Evolutionary conservation across 768 basidiomycete species (phyloP), one percentile per base, ranked within the genome.

Genomic region (Leccinellum luteum): DNA sequence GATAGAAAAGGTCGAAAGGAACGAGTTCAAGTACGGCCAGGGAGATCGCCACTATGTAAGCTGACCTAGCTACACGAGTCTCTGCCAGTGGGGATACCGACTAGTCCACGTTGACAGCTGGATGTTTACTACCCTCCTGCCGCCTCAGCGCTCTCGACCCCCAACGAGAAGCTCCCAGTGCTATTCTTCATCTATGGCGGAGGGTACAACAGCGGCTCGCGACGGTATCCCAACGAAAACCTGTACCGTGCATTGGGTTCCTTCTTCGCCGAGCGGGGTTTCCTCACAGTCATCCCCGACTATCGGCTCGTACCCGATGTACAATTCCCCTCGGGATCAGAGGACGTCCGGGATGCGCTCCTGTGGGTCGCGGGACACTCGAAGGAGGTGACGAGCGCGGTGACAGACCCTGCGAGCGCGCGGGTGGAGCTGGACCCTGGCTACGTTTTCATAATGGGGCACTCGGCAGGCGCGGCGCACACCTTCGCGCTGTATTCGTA

Each of bases 111-210:
- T 0, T 19, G 10, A 41, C 38, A 41, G 86, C 78, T 89, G 31
- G 87, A 89, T 60, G 74, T 88, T 0, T 90, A 88, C 66, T 88
- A 85, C 62, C 86, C 84, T 0, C 59, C 73, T 2, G 28, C 72
- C 3, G 49, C 66, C 6, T 56, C 65, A 12, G 57, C 60, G 25
- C 62, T 68, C 6, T 62, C 66, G 5, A 70, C 67, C 1, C 23
- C 63, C 5, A 54, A 57, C 17, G 64, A 62, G 23, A 72, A 69
- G 51, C 66, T 78, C 0, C 83, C 83, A 0, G 73, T 88, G 19
- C 70, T 89, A 23, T 80, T 89, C 68, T 88, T 81, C 70, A 59
- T 83, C 38, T 89, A 89, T 60, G 87, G 87, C 2, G 87, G 87
- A 2, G 85, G 86, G 3, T 86, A 85, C 66, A 73, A 73, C 58